These are phyloP conservation scores for Domatiomyces globalis DNA, from an alignment of 2,329 filamentous ascomycete species.

Conservation along the genomic window DNA sequence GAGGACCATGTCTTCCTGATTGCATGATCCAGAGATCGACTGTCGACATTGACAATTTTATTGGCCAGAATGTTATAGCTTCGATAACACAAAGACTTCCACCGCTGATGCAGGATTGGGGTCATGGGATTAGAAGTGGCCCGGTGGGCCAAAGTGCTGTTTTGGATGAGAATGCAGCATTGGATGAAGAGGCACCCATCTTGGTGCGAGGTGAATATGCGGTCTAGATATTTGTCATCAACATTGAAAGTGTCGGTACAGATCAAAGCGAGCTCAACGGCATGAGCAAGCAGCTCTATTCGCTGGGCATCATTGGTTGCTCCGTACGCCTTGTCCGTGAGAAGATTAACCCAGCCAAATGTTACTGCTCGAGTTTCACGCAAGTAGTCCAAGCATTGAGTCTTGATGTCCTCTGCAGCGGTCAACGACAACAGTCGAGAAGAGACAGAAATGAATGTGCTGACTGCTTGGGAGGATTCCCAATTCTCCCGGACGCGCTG, in stretches of 20 bases:
- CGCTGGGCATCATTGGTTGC: conserved; percentile 20
- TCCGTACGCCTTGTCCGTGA: conserved; percentile 22
- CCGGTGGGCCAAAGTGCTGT: conserved; percentile 17
- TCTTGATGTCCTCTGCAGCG: conserved; percentile 4
- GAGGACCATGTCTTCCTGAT: conserved; percentile 15
- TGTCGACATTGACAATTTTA: conserved; percentile 6
- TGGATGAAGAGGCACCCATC: conserved; percentile 25
- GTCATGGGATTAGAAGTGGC: conserved; percentile 6
- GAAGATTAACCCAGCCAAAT: conserved; percentile 28
- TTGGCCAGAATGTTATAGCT: conserved; percentile 1
- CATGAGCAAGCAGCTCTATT: conserved; percentile 22
- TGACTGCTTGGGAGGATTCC: conserved; percentile 29
- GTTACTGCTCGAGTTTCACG: conserved; percentile 17
- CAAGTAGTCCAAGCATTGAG: conserved; percentile 4
- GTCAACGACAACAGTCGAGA: conserved; percentile 32
- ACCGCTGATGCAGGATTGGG: conserved; percentile 1
- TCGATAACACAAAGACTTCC: conserved; percentile 4
- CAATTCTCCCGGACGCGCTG: conserved; percentile 35
- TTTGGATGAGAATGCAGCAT: conserved; percentile 27
- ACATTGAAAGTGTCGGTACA: conserved; percentile 34
- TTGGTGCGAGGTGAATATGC: conserved; percentile 17
- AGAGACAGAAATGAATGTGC: conserved; percentile 29
- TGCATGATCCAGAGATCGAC: conserved; percentile 9
- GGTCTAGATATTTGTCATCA: conserved; percentile 22
- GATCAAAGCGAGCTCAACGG: conserved; percentile 29